Conservation (phyloP, 148 eudicot genomes). For the Rhododendron mucronatum region DNA sequence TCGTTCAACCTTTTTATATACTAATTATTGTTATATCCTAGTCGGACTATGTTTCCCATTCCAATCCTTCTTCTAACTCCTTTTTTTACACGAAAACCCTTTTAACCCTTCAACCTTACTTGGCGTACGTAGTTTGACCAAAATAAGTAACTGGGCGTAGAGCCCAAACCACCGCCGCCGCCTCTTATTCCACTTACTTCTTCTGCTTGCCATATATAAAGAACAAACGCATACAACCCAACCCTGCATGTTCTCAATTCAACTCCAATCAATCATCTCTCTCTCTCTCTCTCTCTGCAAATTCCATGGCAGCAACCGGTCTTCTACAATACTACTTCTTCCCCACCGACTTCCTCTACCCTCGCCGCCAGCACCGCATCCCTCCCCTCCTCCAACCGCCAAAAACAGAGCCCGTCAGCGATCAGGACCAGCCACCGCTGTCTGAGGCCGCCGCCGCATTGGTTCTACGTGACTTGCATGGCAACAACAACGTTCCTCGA, state of each 20-base stretch:
- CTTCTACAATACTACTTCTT: constrained; percentile 5
- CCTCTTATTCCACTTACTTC: background rate
- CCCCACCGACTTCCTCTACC: constrained; percentile 3
- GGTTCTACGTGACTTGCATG: background rate
- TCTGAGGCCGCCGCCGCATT: background rate
- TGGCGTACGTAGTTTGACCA: no score
- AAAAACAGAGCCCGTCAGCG: background rate
- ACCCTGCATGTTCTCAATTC: background rate
- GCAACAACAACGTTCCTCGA: background rate
- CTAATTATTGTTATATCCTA: no score
- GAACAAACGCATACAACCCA: background rate
- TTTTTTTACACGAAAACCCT: no score
- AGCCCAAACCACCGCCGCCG: background rate
- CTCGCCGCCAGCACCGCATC: background rate
- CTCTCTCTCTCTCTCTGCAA: background rate
- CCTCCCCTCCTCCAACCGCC: background rate
- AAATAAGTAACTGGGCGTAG: background rate
- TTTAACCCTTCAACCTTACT: no score
- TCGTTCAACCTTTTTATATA: no score
- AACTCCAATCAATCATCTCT: background rate
- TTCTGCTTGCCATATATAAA: background rate
- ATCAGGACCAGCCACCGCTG: background rate
- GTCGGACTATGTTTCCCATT: no score
- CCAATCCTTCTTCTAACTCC: no score
- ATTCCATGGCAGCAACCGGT: background rate